These are phyloP conservation scores for Colletotrichum viniferum DNA, from an alignment of 2,329 filamentous ascomycete species.

Conservation along the genomic window DNA sequence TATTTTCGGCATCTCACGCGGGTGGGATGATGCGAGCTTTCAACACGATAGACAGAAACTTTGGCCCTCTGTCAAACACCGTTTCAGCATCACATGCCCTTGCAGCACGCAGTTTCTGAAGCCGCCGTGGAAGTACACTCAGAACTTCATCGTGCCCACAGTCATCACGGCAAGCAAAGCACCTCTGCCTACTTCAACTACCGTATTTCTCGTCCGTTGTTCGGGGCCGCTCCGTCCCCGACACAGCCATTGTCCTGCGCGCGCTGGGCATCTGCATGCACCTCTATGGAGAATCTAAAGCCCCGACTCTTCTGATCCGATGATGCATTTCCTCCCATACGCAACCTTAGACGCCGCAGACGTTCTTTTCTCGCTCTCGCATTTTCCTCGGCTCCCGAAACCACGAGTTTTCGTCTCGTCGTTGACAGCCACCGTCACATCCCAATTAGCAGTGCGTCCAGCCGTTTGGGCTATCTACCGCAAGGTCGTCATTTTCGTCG, in stretches of 20 bases:
- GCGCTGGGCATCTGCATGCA: neutral
- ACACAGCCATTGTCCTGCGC: neutral
- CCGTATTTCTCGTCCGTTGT: neutral
- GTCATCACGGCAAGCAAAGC: neutral
- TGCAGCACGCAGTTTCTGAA: neutral
- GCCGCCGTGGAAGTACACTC: neutral
- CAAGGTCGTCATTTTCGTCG: neutral
- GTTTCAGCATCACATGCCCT: slow-evolving; percentile 3
- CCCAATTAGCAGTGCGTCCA: neutral
- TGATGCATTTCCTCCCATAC: neutral
- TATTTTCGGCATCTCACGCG: slow-evolving; percentile 9
- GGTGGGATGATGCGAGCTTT: neutral
- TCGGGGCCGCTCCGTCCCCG: neutral
- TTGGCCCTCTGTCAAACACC: slow-evolving; percentile 7
- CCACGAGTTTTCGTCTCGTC: neutral
- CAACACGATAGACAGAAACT: neutral
- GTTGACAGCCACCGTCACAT: neutral
- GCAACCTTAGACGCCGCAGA: neutral
- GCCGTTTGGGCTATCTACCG: neutral
- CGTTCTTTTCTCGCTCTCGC: neutral
- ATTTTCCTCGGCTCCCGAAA: neutral
- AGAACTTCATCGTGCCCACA: neutral
- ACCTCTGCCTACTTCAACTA: neutral
- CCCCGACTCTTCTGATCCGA: neutral
- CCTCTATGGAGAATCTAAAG: neutral